Evolutionary conservation across 148 eudicot genomes (phyloP).

Genomic region (Camellia granthamiana): DNA sequence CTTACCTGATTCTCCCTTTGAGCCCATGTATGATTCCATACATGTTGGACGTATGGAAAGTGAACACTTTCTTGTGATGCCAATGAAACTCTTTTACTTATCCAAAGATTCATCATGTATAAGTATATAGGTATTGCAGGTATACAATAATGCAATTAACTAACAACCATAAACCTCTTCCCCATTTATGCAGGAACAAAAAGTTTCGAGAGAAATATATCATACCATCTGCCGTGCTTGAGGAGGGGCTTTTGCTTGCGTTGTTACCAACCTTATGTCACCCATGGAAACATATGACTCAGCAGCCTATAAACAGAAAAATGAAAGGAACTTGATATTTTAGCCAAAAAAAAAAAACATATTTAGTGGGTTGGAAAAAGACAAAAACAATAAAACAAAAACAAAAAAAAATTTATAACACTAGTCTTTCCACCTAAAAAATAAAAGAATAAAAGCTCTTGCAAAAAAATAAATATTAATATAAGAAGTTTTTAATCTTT

Average conservation of each 20-base stretch:
- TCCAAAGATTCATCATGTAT: background rate
- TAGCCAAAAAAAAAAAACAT: background rate
- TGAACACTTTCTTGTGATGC: background rate
- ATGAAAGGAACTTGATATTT: background rate
- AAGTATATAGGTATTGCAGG: background rate
- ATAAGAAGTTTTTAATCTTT: background rate
- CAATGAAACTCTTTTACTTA: background rate
- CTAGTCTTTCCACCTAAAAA: conserved; percentile 1
- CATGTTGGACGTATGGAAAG: too few relatives aligned
- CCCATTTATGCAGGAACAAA: background rate
- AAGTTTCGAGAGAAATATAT: background rate
- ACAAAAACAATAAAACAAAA: background rate
- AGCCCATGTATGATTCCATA: too few relatives aligned
- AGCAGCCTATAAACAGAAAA: conserved; percentile 38
- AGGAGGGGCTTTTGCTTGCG: conserved; percentile 62
- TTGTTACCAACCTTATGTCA: conserved; percentile 41
- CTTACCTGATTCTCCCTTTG: too few relatives aligned
- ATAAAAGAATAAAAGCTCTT: background rate
- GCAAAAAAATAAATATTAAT: background rate
- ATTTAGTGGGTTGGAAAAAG: background rate
- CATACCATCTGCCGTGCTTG: conserved; percentile 61
- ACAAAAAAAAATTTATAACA: background rate
- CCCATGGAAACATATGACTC: conserved; percentile 35
- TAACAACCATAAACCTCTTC: background rate
- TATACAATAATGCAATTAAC: background rate